These are phyloP conservation scores for Amaranthus cruentus DNA, from an alignment of 148 eudicot species.

Conservation along the genomic window DNA sequence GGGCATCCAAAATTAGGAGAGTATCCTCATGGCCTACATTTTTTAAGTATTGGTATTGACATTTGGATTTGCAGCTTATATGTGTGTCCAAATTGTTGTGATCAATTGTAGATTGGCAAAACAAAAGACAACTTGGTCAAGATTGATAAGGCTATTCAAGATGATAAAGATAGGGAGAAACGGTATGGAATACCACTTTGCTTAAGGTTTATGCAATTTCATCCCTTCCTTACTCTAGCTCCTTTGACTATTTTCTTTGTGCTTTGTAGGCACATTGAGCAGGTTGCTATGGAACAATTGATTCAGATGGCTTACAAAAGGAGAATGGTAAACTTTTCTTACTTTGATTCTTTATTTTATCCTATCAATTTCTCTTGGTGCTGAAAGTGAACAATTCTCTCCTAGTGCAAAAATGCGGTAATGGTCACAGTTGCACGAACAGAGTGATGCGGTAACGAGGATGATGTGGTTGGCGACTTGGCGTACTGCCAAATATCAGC, in stretches of 20 bases:
- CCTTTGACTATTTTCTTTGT: slow-evolving; percentile 10
- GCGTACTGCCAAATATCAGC: too few relatives aligned
- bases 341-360: neutral
- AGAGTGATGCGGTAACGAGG: too few relatives aligned
- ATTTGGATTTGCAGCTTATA: neutral
- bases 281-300: slow-evolving; percentile 47
- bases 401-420: too few relatives aligned
- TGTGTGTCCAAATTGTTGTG: slow-evolving; percentile 6
- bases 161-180: slow-evolving; percentile 32
- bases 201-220: neutral
- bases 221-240: neutral
- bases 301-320: slow-evolving; percentile 54
- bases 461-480: too few relatives aligned
- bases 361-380: neutral
- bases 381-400: neutral
- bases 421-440: too few relatives aligned
- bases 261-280: slow-evolving; percentile 42
- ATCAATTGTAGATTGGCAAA: slow-evolving; percentile 32
- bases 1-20: too few relatives aligned
- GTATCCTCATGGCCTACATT: too few relatives aligned
- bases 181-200: slow-evolving; percentile 19
- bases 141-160: slow-evolving; percentile 39
- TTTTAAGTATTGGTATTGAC: too few relatives aligned
- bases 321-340: slow-evolving; percentile 37
- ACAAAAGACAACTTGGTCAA: slow-evolving; percentile 34